phyloP scores from a whole-genome alignment of 768 basidiomycete species.

The Hygrocybe coccinea region DNA sequence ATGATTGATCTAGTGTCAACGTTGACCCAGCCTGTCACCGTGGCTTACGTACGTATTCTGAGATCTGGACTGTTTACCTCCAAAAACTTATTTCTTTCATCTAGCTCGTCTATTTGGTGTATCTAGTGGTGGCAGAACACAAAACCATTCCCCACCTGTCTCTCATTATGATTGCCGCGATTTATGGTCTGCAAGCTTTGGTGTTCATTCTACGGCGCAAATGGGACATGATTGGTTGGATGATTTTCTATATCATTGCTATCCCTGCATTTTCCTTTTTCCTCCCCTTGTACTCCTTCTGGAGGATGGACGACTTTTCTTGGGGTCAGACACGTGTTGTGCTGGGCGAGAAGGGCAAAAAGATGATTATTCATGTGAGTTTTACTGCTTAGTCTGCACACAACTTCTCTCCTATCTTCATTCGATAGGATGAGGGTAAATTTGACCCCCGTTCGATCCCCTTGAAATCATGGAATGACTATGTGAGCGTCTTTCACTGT shows the following conservation, averaged over 20 bases:
- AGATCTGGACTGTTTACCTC: background rate
- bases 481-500: constrained; percentile 47
- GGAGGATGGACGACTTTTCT: constrained; percentile 97
- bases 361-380: constrained; percentile 87
- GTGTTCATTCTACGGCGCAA: constrained; percentile 90
- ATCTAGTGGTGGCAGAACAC: constrained; percentile 63
- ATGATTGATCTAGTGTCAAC: constrained; percentile 94
- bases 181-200: constrained; percentile 90
- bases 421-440: constrained; percentile 85
- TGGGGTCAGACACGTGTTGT: constrained; percentile 94
- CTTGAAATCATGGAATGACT: constrained; percentile 94
- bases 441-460: constrained; percentile 93
- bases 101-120: constrained; percentile 85
- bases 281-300: constrained; percentile 93
- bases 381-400: background rate
- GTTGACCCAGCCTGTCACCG: constrained; percentile 77
- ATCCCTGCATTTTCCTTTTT: constrained; percentile 92
- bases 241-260: constrained; percentile 92
- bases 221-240: constrained; percentile 99
- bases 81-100: constrained; percentile 15
- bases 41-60: constrained; percentile 69
- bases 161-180: constrained; percentile 86
- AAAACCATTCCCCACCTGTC: constrained; percentile 74
- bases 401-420: background rate
- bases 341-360: constrained; percentile 91